phyloP scores from a whole-genome alignment of 208 protist species.

The Trypanosoma vivax region DNA sequence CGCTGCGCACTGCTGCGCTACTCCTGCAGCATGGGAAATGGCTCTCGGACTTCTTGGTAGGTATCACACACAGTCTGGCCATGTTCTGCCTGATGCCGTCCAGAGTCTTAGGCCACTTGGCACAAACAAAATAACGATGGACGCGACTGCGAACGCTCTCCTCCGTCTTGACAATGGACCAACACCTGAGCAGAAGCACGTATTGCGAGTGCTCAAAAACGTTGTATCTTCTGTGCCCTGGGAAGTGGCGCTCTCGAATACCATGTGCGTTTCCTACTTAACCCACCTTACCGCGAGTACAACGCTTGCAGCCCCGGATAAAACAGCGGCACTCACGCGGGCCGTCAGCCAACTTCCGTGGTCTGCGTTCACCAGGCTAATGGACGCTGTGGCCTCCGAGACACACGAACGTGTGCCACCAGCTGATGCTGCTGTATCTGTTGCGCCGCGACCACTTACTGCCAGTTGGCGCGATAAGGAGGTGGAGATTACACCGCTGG shows the following conservation, averaged over 20 bases:
- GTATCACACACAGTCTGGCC: slow-evolving; percentile 53
- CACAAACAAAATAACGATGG: slow-evolving; percentile 27
- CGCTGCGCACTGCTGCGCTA: slow-evolving; percentile 60
- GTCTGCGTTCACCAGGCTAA: slow-evolving; percentile 35
- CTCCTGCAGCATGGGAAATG: slow-evolving; percentile 31
- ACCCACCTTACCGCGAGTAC: slow-evolving; percentile 75
- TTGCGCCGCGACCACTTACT: too few species aligned
- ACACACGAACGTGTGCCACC: background rate
- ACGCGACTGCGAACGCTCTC: slow-evolving; percentile 25
- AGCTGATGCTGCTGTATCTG: too few species aligned
- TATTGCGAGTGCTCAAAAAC: slow-evolving; percentile 44
- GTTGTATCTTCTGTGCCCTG: slow-evolving; percentile 52
- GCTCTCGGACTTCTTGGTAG: slow-evolving; percentile 51
- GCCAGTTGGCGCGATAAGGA: background rate
- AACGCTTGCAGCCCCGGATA: slow-evolving; percentile 36
- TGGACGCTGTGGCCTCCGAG: slow-evolving; percentile 20
- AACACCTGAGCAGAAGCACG: slow-evolving; percentile 46
- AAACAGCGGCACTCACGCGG: slow-evolving; percentile 32
- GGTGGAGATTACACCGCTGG: background rate
- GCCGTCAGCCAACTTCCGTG: slow-evolving; percentile 46
- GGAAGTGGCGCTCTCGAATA: slow-evolving; percentile 32
- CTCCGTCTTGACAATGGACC: slow-evolving; percentile 14
- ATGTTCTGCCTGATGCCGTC: slow-evolving; percentile 47
- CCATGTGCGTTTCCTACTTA: slow-evolving; percentile 66
- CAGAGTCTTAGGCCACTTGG: slow-evolving; percentile 57